These are phyloP conservation scores for Sisymbrium altissimum DNA, from an alignment of 345 rosid genomes.

Conservation along the genomic window DNA sequence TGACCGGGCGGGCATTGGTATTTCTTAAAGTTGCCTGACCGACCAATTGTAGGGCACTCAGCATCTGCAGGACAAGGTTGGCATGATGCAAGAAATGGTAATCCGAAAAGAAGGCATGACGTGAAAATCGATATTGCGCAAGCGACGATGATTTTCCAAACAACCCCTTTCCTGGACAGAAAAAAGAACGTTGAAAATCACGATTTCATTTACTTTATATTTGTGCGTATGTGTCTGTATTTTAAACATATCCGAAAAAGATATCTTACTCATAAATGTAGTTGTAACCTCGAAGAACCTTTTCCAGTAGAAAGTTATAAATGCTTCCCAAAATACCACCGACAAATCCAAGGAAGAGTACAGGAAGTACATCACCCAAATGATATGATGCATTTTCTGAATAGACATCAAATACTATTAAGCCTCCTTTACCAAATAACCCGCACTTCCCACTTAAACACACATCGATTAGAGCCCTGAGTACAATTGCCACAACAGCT, in stretches of 20 bases:
- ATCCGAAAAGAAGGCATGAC: constrained; percentile 85
- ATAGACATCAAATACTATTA: constrained; percentile 83
- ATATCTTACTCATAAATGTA: constrained; percentile 67
- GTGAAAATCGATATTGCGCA: constrained; percentile 70
- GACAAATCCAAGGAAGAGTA: constrained; percentile 72
- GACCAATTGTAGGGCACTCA: constrained; percentile 87
- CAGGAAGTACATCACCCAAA: constrained; percentile 67
- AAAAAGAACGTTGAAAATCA: not conserved
- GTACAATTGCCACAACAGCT: constrained; percentile 79
- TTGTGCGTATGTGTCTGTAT: not conserved
- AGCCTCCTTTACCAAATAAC: constrained; percentile 88
- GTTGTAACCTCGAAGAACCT: constrained; percentile 70
- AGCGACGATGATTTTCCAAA: constrained; percentile 57
- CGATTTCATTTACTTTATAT: not conserved
- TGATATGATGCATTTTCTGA: constrained; percentile 68
- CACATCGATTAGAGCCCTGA: constrained; percentile 81
- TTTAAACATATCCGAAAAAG: not conserved
- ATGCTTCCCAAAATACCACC: constrained; percentile 89
- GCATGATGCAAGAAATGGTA: constrained; percentile 85
- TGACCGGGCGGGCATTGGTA: constrained; percentile 78
- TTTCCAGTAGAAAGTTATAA: constrained; percentile 65
- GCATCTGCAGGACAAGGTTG: constrained; percentile 71
- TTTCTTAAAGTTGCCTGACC: constrained; percentile 93
- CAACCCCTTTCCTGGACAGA: constrained; percentile 59
- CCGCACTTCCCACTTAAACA: constrained; percentile 85